Percentiles rank a stretch among this genome's conserved stretches.
These are phyloP conservation scores for Trichomonas gallinae DNA, from an alignment of 208 protist species.

Conservation along the genomic window DNA sequence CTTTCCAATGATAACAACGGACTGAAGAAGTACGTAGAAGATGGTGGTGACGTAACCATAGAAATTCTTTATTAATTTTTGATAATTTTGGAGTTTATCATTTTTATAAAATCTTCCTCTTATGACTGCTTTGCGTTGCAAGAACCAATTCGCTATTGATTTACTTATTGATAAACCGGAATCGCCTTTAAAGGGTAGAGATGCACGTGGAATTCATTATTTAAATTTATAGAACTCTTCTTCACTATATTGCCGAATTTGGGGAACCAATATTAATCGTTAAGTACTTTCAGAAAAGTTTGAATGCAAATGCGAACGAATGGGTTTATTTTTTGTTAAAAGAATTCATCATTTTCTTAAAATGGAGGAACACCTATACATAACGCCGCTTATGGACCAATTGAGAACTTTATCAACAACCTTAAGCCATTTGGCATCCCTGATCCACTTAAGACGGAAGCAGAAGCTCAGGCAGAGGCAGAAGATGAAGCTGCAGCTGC, in stretches of 20 bases:
- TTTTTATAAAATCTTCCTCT: background rate
- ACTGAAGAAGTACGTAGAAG: background rate
- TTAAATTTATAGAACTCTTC: background rate
- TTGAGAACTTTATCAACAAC: background rate
- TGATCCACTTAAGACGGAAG: background rate
- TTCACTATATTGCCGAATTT: constrained; percentile 10
- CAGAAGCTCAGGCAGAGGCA: background rate
- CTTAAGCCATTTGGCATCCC: background rate
- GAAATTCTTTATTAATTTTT: constrained; percentile 4
- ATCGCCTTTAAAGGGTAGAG: background rate
- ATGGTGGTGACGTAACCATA: background rate
- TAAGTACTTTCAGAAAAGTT: background rate
- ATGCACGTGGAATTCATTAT: background rate
- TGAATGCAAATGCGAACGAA: background rate
- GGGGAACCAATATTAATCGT: background rate
- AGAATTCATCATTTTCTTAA: background rate
- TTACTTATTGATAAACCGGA: background rate
- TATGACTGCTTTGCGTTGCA: background rate
- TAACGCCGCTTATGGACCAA: background rate
- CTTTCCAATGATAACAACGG: background rate
- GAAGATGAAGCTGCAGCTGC: background rate
- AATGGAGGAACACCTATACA: background rate
- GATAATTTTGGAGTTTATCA: background rate
- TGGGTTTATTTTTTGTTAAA: background rate
- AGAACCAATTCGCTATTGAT: background rate